Evolutionary conservation across 305 asterid species (phyloP), one percentile per base, ranked within the genome.

Genomic region (Ilex paraguariensis): DNA sequence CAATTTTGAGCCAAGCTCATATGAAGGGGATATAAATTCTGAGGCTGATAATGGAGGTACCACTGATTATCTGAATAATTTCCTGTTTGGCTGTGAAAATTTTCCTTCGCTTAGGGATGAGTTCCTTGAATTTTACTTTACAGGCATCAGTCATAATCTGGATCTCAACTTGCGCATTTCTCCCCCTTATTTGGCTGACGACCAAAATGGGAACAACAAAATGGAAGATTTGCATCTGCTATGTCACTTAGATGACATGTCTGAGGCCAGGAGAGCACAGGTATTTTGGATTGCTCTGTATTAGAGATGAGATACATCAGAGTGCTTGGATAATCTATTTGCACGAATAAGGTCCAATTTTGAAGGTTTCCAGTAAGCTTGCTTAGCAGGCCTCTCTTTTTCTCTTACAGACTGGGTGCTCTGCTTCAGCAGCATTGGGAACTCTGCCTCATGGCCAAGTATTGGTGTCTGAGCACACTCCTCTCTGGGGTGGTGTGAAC

Each of bases 121-220:
- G 42, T 36, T 36, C 7, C 59, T 15, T 65, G 56, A 67, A 74
- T 8, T 11, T 30, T 8, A 7, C 31, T 61, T 2, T 65, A 87
- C 72, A 66, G 86, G 77, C 44, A 74, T 65, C 57, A 67, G 65
- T 67, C 81, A 71, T 45, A 74, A 61, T 62, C 75, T 91, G 9
- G 88, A 88, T 78, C 81, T 91, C 51, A 77, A 83, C 75, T 73
- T 91, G 89, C 84, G 92, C 61, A 84, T 85, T 59, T 85, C 91
- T 61, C 85, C 84, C 56, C 82, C 90, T 51, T 70, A 61, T 65
- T 44, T 42, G n/a, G 70, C 77, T 46, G 78, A 33, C 31, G 39
- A 61, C 66, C 72, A 60, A 55, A 73, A 60, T 67, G 82, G 67
- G 66, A 76, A 77, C 70, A 21, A 21, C 28, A 77, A 73, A 66